These are phyloP conservation scores for Chionographis japonica DNA, from an alignment of 106 monocot species.

Conservation along the genomic window DNA sequence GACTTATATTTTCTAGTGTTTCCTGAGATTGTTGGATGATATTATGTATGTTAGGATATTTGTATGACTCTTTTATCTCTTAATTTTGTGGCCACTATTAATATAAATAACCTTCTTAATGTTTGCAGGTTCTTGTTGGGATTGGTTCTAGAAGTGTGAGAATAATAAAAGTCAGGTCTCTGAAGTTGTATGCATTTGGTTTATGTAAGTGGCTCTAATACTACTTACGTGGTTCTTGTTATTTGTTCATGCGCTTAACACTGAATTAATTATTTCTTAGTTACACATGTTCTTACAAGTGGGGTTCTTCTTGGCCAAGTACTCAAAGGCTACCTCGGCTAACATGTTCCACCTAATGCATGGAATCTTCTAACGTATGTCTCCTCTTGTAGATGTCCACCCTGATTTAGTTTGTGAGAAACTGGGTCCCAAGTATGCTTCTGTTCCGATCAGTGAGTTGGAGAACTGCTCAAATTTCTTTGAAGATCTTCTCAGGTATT, in stretches of 20 bases:
- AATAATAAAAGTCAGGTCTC: conserved; percentile 72
- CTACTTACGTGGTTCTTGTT: not conserved
- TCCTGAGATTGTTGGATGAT: too few relatives aligned
- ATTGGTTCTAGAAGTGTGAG: conserved; percentile 79
- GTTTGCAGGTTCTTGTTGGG: conserved; percentile 90
- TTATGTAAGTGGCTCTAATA: conserved; percentile 61
- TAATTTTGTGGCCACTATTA: not conserved
- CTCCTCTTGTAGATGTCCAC: conserved; percentile 66
- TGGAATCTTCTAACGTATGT: not conserved
- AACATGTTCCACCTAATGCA: conserved; percentile 5
- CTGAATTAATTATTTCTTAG: too few relatives aligned
- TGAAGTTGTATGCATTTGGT: conserved; percentile 97
- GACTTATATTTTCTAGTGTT: too few relatives aligned
- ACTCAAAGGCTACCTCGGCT: not conserved
- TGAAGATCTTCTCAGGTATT: conserved; percentile 81
- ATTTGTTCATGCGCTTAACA: not conserved
- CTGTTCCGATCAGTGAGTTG: conserved; percentile 51
- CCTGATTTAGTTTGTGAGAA: conserved; percentile 79
- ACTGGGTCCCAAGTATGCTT: conserved; percentile 80
- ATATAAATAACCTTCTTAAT: not conserved
- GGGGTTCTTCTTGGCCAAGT: not conserved
- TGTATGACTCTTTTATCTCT: too few relatives aligned
- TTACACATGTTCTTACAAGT: too few relatives aligned
- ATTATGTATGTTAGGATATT: too few relatives aligned
- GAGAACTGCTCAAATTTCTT: conserved; percentile 53